These are phyloP conservation scores for Xenosphaeropsis pyriputrescens DNA, from an alignment of 2,329 filamentous ascomycete genomes.

Conservation along the genomic window DNA sequence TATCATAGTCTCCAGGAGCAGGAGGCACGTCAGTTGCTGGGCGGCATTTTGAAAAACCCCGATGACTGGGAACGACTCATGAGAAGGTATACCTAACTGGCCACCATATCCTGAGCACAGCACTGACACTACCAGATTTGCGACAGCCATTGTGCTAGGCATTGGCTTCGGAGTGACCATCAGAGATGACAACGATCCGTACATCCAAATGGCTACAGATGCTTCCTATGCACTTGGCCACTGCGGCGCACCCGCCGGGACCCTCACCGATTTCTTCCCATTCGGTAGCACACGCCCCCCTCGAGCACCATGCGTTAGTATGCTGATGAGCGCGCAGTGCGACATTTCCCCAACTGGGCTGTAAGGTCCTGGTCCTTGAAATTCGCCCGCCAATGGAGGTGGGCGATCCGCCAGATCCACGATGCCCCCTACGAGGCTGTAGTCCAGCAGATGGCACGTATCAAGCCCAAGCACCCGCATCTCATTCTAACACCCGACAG, in stretches of 20 bases:
- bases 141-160: constrained; percentile 24
- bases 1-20: constrained; percentile 17
- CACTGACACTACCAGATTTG: constrained; percentile 14
- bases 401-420: constrained; percentile 24
- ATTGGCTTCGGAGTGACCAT: constrained; percentile 28
- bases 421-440: constrained; percentile 23
- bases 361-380: constrained; percentile 12
- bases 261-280: constrained; percentile 32
- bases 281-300: constrained; percentile 1
- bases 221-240: constrained; percentile 12
- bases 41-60: constrained; percentile 18
- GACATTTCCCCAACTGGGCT: constrained; percentile 24
- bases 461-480: not conserved
- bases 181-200: constrained; percentile 21
- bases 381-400: constrained; percentile 13
- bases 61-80: constrained; percentile 22
- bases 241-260: constrained; percentile 17
- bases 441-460: constrained; percentile 4
- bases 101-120: constrained; percentile 3
- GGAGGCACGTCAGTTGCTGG: constrained; percentile 17
- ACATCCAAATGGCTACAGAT: constrained; percentile 22
- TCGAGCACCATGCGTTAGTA: constrained; percentile 1
- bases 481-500: not conserved
- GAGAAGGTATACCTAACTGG: constrained; percentile 1
- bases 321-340: constrained; percentile 10